phyloP scores from a whole-genome alignment of 2,329 filamentous ascomycete species.

The Talaromyces amestolkiae region DNA sequence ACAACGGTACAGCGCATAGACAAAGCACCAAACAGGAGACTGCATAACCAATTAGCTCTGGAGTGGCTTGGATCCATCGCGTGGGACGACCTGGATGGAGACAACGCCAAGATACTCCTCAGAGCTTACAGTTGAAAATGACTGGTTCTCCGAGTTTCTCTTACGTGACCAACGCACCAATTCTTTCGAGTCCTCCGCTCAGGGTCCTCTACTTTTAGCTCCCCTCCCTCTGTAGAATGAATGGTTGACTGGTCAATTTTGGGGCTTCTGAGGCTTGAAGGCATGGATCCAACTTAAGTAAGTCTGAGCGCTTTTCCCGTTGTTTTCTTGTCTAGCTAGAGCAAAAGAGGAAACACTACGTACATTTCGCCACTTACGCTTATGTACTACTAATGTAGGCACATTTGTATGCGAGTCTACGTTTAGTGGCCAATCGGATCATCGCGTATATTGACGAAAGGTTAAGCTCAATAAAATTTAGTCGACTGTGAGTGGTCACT shows the following conservation, averaged over 20 bases:
- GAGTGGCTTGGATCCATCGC: constrained; percentile 4
- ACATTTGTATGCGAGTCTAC: background rate
- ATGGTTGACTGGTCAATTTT: background rate
- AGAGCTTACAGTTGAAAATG: background rate
- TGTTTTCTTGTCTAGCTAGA: background rate
- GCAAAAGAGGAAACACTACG: background rate
- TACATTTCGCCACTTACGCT: background rate
- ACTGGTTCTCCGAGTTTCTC: constrained; percentile 5
- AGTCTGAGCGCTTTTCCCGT: background rate
- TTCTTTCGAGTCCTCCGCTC: background rate
- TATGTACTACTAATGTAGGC: too few relatives aligned
- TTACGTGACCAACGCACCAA: background rate
- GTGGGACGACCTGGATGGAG: background rate
- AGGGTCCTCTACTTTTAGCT: background rate
- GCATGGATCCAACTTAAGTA: background rate
- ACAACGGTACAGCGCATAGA: background rate
- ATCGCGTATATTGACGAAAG: background rate
- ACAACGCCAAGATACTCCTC: background rate
- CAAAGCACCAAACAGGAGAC: background rate
- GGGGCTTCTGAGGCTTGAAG: background rate
- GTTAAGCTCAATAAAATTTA: background rate
- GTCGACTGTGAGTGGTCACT: background rate
- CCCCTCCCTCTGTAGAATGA: background rate
- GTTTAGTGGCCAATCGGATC: background rate
- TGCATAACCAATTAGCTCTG: background rate